A percentile compares a stretch with the other conserved stretches of the same genome.
These are phyloP conservation scores for Claviceps paspali DNA, from an alignment of 2,329 filamentous ascomycete genomes.

Conservation along the genomic window DNA sequence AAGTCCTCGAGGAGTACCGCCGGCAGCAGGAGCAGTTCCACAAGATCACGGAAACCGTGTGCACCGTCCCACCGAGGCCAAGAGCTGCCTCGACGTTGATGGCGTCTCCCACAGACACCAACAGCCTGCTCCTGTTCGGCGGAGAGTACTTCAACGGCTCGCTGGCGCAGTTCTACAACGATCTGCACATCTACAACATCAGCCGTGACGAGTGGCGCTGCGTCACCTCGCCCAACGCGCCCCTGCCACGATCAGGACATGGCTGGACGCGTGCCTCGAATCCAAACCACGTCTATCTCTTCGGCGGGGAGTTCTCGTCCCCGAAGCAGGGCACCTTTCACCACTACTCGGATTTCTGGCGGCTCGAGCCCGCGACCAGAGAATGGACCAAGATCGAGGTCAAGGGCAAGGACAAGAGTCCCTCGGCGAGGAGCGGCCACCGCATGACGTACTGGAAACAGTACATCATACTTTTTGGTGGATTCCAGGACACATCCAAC, in stretches of 20 bases:
- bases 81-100: slow-evolving; percentile 70
- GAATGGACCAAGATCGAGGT: slow-evolving; percentile 87
- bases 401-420: slow-evolving; percentile 60
- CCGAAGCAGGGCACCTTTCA: slow-evolving; percentile 98
- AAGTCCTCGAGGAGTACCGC: slow-evolving; percentile 83
- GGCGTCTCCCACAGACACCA: slow-evolving; percentile 70
- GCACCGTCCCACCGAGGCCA: slow-evolving; percentile 56
- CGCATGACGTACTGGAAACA: slow-evolving; percentile 96
- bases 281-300: slow-evolving; percentile 71
- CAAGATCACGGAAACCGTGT: slow-evolving; percentile 73
- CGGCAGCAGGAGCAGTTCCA: slow-evolving; percentile 87
- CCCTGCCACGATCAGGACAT: slow-evolving; percentile 80
- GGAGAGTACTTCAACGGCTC: slow-evolving; percentile 94
- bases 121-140: slow-evolving; percentile 81
- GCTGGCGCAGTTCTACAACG: slow-evolving; percentile 57
- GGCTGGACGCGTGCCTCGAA: slow-evolving; percentile 89
- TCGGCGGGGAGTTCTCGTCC: slow-evolving; percentile 90
- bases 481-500: slow-evolving; percentile 93
- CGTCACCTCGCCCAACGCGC: slow-evolving; percentile 81
- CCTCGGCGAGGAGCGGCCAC: slow-evolving; percentile 78
- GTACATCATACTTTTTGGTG: slow-evolving; percentile 89
- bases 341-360: slow-evolving; percentile 98
- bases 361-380: slow-evolving; percentile 63
- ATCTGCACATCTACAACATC: slow-evolving; percentile 56
- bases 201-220: slow-evolving; percentile 81